Evolutionary conservation across 495 filamentous ascomycete species (phyloP).

Genomic region (Aspergillus homomorphus): DNA sequence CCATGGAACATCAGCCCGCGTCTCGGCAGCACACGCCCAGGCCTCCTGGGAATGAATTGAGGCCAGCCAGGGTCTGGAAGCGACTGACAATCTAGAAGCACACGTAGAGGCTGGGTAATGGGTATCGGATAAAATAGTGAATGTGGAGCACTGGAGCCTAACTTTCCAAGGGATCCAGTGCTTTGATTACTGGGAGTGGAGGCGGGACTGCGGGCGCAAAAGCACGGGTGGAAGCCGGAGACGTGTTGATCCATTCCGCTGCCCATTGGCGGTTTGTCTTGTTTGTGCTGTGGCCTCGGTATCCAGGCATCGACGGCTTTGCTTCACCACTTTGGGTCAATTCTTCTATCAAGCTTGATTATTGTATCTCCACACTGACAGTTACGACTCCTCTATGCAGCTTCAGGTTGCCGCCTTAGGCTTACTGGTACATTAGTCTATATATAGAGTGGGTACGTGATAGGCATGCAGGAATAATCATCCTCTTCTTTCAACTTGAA

Average conservation of each 20-base stretch:
- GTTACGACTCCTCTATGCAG: background rate
- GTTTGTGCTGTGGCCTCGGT: background rate
- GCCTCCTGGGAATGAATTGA: background rate
- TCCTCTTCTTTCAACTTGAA: background rate
- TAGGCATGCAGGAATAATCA: background rate
- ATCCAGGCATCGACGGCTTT: background rate
- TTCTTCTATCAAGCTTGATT: no score
- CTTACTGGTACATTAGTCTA: background rate
- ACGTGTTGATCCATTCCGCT: background rate
- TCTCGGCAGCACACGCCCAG: conserved; percentile 9
- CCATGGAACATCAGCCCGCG: conserved; percentile 9
- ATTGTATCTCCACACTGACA: background rate
- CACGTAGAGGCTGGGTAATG: background rate
- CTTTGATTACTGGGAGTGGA: background rate
- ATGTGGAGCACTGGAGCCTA: background rate
- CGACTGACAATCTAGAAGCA: background rate
- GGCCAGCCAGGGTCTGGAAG: background rate
- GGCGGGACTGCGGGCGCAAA: conserved; percentile 2
- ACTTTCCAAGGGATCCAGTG: background rate
- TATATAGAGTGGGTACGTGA: background rate
- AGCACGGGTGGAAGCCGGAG: background rate
- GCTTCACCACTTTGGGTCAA: no score
- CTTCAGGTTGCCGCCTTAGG: background rate
- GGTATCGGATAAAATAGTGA: conserved; percentile 2
- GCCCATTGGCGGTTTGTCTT: background rate